Evolutionary conservation across 106 monocot species (phyloP), one percentile per base, ranked within the genome.

Genomic region (Acorus gramineus): DNA sequence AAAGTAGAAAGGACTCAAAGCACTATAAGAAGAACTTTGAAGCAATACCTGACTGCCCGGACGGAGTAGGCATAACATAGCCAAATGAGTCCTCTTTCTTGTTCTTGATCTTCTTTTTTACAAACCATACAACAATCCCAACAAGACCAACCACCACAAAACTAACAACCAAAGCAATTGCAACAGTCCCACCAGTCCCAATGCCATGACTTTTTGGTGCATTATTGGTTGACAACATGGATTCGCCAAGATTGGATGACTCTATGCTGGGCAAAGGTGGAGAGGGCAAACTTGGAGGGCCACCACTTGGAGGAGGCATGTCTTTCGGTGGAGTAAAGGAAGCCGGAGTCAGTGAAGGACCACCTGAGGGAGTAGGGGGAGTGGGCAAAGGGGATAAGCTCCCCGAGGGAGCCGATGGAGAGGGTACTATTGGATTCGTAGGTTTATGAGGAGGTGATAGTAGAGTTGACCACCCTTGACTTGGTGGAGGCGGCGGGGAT

Each of bases 81-180:
- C 51, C 66, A 43, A 46, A 55, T 63, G 47, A 46, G 57, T 47
- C 3, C 12, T 52, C 62, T 42, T 14, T 56, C 9, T 49, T 56
- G 5, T 68, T 60, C 49, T 68, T 65, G 42, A 60, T 81, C n/a
- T 67, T 55, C 60, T 76, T 78, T 66, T 61, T 85, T 44, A 75
- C 70, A 49, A 79, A 71, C 73, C 60, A 79, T 61, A 79, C 63
- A 0, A 74, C 70, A n/a, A 78, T 50, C 6, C 73, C 79, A 8
- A 81, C 52, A 61, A 81, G 70, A 61, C 64, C 65, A 57, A 89
- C 61, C 54, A 81, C 48, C 12, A 85, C 71, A 7, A 89, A 45
- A 7, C 70, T 66, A 7, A 69, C 61, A 13, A 76, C 71, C 42
- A 77, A 52, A 28, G 65, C 85, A 53, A 89, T 71, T 8, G 78